Percentiles rank a stretch among this genome's conserved stretches.
phyloP scores from a whole-genome alignment of 805 yeast genomes.

The Ogataea nakhonphanomensis region DNA sequence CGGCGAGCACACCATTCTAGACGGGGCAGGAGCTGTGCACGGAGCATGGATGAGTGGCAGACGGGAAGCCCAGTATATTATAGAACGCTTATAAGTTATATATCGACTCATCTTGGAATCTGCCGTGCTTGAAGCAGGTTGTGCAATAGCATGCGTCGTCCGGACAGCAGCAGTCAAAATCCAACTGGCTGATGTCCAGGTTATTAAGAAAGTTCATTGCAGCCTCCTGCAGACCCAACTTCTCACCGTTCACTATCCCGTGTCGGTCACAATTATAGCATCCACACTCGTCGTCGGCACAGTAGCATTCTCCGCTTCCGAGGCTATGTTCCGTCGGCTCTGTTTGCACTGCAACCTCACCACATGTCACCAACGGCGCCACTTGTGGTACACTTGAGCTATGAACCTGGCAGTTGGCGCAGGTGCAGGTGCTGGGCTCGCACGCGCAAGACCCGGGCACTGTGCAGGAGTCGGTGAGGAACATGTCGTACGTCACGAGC shows the following conservation, averaged over 20 bases:
- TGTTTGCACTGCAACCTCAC: conserved; percentile 15
- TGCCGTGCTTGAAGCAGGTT: conserved; percentile 34
- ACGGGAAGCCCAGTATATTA: conserved; percentile 28
- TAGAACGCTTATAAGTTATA: conserved; percentile 19
- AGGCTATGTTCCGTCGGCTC: not conserved
- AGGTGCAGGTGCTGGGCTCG: conserved; percentile 30
- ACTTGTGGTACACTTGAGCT: conserved; percentile 1
- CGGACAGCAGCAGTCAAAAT: conserved; percentile 31
- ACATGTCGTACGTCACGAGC: conserved; percentile 29
- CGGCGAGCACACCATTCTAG: conserved; percentile 83
- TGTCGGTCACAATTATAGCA: conserved; percentile 35
- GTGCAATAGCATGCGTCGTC: conserved; percentile 31
- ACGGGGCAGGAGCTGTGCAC: conserved; percentile 89
- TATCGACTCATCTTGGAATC: conserved; percentile 17
- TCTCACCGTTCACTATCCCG: conserved; percentile 30
- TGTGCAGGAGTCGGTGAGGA: conserved; percentile 31
- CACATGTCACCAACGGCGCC: conserved; percentile 16
- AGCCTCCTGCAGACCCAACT: conserved; percentile 20
- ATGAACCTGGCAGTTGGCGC: conserved; percentile 33
- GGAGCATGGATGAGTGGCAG: conserved; percentile 79
- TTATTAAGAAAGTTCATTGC: conserved; percentile 23
- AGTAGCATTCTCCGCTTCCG: conserved; percentile 24
- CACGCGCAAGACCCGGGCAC: conserved; percentile 36
- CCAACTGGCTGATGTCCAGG: conserved; percentile 22
- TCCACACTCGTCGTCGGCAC: conserved; percentile 32